Conservation (phyloP, 2,329 filamentous ascomycete species). For the Scedosporium aurantiacum region DNA sequence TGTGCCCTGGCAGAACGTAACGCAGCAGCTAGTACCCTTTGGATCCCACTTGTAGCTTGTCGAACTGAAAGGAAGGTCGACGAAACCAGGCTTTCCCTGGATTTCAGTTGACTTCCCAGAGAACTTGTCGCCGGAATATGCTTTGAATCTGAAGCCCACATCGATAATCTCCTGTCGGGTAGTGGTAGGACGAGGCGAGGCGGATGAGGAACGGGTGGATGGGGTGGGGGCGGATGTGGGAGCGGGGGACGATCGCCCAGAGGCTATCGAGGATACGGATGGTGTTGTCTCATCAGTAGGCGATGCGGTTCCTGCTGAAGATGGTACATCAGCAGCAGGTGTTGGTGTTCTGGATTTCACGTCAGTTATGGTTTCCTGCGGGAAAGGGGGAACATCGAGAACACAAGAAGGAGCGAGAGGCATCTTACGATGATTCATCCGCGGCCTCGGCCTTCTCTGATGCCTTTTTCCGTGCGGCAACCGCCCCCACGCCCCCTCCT, state of each 20-base stretch:
- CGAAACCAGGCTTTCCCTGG: conserved; percentile 2
- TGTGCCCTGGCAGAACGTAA: conserved; percentile 7
- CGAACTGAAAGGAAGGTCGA: conserved; percentile 7
- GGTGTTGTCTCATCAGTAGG: neutral
- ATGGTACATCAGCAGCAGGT: neutral
- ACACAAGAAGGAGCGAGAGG: neutral
- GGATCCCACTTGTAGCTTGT: conserved; percentile 8
- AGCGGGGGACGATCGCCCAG: neutral
- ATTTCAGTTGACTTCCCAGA: neutral
- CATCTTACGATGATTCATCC: neutral
- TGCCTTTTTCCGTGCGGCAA: neutral
- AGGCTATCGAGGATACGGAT: neutral
- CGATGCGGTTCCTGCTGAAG: neutral
- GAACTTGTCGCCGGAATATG: neutral
- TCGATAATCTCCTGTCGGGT: neutral
- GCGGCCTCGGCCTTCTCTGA: neutral
- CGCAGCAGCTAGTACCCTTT: conserved; percentile 5
- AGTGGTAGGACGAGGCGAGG: neutral
- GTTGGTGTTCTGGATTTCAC: neutral
- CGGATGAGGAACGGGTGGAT: neutral
- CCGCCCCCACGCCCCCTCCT: conserved; percentile 1
- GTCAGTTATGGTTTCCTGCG: neutral
- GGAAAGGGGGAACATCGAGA: too few relatives aligned
- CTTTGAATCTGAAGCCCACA: neutral
- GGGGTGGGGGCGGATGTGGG: neutral